phyloP scores from a whole-genome alignment of 2,329 filamentous ascomycete genomes.

The Coleophoma crateriformis region DNA sequence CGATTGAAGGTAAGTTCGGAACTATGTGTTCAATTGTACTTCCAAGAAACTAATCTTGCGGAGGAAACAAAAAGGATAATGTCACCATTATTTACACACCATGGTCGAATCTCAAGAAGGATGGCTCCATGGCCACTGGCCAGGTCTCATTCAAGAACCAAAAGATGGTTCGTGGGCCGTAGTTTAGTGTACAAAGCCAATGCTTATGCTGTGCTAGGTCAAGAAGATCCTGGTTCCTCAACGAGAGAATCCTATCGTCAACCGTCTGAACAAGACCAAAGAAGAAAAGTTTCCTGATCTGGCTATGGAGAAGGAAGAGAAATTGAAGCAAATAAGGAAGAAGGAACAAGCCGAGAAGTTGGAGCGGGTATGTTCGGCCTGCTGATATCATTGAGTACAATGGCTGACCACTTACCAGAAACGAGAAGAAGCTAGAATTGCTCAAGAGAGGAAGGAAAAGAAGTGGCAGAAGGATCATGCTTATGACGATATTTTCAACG shows the following conservation, averaged over 20 bases:
- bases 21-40: not conserved
- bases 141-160: slow-evolving; percentile 93
- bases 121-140: slow-evolving; percentile 90
- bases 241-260: slow-evolving; percentile 86
- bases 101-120: slow-evolving; percentile 94
- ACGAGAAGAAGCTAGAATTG: slow-evolving; percentile 68
- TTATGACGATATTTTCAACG: slow-evolving; percentile 86
- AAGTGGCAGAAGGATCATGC: slow-evolving; percentile 97
- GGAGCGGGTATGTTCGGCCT: slow-evolving; percentile 44
- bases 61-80: slow-evolving; percentile 98
- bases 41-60: slow-evolving; percentile 9
- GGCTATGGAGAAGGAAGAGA: slow-evolving; percentile 73
- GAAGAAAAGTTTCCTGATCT: slow-evolving; percentile 85
- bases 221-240: slow-evolving; percentile 74
- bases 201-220: slow-evolving; percentile 42
- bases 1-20: slow-evolving; percentile 70
- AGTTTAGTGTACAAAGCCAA: not conserved
- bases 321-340: slow-evolving; percentile 64
- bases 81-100: slow-evolving; percentile 95
- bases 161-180: slow-evolving; percentile 47
- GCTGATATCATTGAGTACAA: too few species aligned
- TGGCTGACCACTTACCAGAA: slow-evolving; percentile 39
- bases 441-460: slow-evolving; percentile 78
- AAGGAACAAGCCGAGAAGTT: slow-evolving; percentile 60
- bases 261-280: slow-evolving; percentile 96